Conservation (phyloP, 2,329 filamentous ascomycete genomes). For the Leptosphaerulina australis region DNA sequence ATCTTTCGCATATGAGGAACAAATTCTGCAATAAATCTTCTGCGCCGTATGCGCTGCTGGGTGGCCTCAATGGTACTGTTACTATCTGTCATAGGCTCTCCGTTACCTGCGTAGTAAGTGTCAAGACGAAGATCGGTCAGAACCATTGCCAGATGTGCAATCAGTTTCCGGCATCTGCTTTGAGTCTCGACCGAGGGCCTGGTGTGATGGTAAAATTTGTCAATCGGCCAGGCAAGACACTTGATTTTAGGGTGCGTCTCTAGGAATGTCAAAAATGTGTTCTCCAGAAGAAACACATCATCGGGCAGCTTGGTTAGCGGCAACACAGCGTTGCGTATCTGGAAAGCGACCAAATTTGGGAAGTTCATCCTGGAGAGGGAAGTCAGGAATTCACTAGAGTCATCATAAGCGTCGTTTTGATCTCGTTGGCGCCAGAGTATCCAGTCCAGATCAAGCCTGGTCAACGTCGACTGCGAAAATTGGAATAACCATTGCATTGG, state of each 20-base stretch:
- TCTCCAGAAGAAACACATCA: constrained; percentile 47
- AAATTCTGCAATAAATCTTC: constrained; percentile 53
- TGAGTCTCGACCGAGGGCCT: constrained; percentile 32
- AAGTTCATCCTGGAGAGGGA: constrained; percentile 48
- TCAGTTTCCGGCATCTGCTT: constrained; percentile 36
- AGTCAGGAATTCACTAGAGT: constrained; percentile 26
- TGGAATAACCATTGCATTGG: constrained; percentile 29
- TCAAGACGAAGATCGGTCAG: constrained; percentile 54
- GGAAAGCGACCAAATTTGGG: constrained; percentile 53
- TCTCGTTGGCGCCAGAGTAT: constrained; percentile 40
- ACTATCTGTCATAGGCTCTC: constrained; percentile 42
- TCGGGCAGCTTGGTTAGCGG: constrained; percentile 44
- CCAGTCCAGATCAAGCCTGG: constrained; percentile 46
- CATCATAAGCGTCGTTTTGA: constrained; percentile 10
- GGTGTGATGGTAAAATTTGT: constrained; percentile 50
- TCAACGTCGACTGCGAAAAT: constrained; percentile 34
- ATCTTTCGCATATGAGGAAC: constrained; percentile 51
- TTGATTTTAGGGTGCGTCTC: constrained; percentile 53
- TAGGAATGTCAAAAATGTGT: constrained; percentile 51
- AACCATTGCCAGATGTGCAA: constrained; percentile 49
- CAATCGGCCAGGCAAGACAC: constrained; percentile 56
- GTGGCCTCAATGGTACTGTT: constrained; percentile 19
- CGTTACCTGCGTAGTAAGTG: constrained; percentile 37
- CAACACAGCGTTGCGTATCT: constrained; percentile 54
- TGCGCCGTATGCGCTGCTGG: constrained; percentile 36